Base-by-base conservation (phyloP, 208 protist genomes). In the Porcisia deanei region DNA sequence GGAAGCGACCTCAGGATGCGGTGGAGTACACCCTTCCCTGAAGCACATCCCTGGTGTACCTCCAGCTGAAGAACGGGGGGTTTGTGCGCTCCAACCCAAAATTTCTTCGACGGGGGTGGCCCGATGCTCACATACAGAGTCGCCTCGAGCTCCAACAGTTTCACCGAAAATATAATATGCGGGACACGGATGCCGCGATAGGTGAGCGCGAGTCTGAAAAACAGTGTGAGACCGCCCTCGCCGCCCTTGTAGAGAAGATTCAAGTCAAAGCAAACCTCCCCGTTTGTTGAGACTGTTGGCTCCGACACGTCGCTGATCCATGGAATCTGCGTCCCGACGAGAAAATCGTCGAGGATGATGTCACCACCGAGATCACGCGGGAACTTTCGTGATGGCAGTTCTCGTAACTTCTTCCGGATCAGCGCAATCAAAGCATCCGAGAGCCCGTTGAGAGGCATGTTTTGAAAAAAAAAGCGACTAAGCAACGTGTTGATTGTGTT, bases 251-350 rank as follows among this genome's bases (percentile, higher is more conserved):
- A 97, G 39, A 88, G 57, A 9, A 97, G 43, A 59, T 96, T 92
- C 68, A 97, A 90, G 73, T 96, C 90, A 71, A 97, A 96, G 20
- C 85, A 83, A 25, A 97, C 80, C 79, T 97, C 91, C 5, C 93
- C 93, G 65, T 89, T 89, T 10, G 85, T 84, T 8, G 85, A 83
- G 14, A 95, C 65, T 25, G 66, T 80, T 39, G 90, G 88, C 47
- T 86, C 68, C 8, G 89, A 92, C 7, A 94, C 85, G 53, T 94
- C 87, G 55, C 80, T 90, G 59, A 97, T 85, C 69, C 81, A 93
- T 22, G 93, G 93, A 18, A 96, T 86, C 30, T 88, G 70, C 54
- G 80, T 85, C 60, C 88, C 88, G 10, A 97, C 83, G 10, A 93
- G 71, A 55, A 95, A 88, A 61, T 94, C 90, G 47, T 94, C 91